A percentile compares a stretch with the other conserved stretches of the same genome.
Evolutionary conservation across 495 filamentous ascomycete species (phyloP).

Genomic region (Lasiosphaeria hispida): DNA sequence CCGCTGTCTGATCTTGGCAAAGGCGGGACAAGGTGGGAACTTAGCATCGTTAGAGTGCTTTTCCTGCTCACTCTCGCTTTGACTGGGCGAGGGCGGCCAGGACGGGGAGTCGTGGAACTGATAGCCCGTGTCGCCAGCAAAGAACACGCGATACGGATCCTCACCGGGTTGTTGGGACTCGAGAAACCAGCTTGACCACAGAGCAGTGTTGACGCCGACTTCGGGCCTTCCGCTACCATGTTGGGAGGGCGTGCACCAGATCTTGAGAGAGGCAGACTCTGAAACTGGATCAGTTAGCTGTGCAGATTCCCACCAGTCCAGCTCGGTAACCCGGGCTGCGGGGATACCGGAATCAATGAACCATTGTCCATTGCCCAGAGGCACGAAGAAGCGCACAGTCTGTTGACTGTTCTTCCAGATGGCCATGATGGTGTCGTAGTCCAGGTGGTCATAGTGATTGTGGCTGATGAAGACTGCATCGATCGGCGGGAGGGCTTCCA

Average conservation of each 20-base stretch:
- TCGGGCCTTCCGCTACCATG: constrained; percentile 42
- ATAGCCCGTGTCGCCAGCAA: constrained; percentile 34
- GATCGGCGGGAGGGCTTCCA: constrained; percentile 47
- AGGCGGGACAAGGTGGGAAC: constrained; percentile 29
- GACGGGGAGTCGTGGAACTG: constrained; percentile 26
- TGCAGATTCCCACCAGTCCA: constrained; percentile 55
- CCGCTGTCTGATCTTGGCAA: constrained; percentile 21
- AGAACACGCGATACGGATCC: constrained; percentile 23
- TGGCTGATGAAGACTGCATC: constrained; percentile 51
- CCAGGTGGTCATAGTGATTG: constrained; percentile 56
- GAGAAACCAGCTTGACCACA: constrained; percentile 58
- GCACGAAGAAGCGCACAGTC: constrained; percentile 43
- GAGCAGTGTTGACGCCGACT: constrained; percentile 31
- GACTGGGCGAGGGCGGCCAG: constrained; percentile 27
- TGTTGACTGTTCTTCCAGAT: constrained; percentile 33
- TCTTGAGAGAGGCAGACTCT: constrained; percentile 21
- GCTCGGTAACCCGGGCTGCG: constrained; percentile 40
- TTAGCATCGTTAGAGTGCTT: constrained; percentile 8
- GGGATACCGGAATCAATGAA: constrained; percentile 41
- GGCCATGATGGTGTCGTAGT: constrained; percentile 38
- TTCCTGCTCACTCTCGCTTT: background rate
- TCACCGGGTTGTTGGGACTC: constrained; percentile 10
- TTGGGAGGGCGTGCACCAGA: constrained; percentile 46
- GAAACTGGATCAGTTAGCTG: constrained; percentile 20
- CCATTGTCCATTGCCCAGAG: constrained; percentile 37